Base-by-base conservation (phyloP, 2,329 filamentous ascomycete species). In the Diaporthe nobilis region DNA sequence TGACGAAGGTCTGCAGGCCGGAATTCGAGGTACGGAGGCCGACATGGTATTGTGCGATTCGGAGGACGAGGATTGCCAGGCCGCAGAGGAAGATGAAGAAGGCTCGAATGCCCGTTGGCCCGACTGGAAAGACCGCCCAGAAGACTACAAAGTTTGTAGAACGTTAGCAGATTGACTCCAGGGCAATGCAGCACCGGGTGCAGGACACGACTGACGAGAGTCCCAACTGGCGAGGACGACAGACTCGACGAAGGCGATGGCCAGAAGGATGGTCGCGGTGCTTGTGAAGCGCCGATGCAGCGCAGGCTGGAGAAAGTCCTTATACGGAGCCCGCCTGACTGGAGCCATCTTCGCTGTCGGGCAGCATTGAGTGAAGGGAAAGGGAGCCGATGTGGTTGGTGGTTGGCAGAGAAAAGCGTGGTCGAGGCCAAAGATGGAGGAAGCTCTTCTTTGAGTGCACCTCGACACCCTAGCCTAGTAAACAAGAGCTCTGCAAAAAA, bases 231-330 rank as follows among this genome's bases (percentile, higher is more conserved):
- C 92, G 78, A 98, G 89, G 74, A 92, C 83, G 72, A 97, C 85
- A 67, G 95, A 90, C 81, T 95, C 91, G 51, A 90, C 73, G 83
- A 97, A 98, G 82, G 94, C 95, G 74, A 95, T 87, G 65, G 88
- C 85, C 13, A 97, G 85, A 20, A 95, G 88, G 77, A 94, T 86
- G 20, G 90, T 89, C 65, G 94, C 93, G 17, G 95, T 95, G 78
- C 92, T 92, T 67, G 94, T 93, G 85, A 98, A 98, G 81, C 95
- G 92, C 81, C 94, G 90, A 84, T 98, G 96, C 78, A 98, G 88
- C 71, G 94, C 93, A 68, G 96, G 96, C 77, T 96, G 97, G 79
- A 98, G 87, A 84, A 97, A 97, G 86, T 98, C 95, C 88, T 95
- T 94, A 85, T 98, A 98, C 67, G 90, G 87, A 81, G 87, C 86